Evolutionary conservation across 2,329 filamentous ascomycete genomes (phyloP).

Genomic region (Emergomyces pasteurianus): DNA sequence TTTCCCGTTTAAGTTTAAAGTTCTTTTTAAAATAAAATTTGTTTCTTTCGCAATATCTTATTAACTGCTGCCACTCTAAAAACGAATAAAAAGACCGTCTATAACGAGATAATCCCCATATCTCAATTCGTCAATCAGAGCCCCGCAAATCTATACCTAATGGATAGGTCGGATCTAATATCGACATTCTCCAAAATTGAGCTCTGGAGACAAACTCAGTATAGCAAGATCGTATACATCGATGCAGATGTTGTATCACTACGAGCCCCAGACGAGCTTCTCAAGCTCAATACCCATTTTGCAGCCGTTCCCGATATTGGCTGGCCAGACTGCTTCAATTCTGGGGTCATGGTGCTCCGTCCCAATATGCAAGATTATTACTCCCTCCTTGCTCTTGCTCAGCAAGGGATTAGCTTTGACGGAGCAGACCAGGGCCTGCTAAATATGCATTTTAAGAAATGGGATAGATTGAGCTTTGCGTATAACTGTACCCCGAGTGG

Average conservation of each 20-base stretch:
- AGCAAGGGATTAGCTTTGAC: constrained; percentile 84
- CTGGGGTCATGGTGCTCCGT: constrained; percentile 84
- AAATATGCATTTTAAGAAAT: constrained; percentile 85
- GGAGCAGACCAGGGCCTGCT: constrained; percentile 91
- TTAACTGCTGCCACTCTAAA: constrained; percentile 12
- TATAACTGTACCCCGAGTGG: constrained; percentile 97
- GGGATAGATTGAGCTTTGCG: constrained; percentile 80
- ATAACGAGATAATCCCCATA: constrained; percentile 80
- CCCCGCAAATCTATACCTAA: constrained; percentile 74
- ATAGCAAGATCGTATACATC: constrained; percentile 84
- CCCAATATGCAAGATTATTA: constrained; percentile 83
- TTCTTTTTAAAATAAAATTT: background rate
- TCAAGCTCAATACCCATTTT: constrained; percentile 51
- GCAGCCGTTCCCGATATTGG: constrained; percentile 84
- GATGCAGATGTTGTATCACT: constrained; percentile 90
- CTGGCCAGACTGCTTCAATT: constrained; percentile 97
- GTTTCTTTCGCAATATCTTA: background rate
- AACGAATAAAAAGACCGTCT: constrained; percentile 50
- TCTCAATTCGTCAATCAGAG: constrained; percentile 63
- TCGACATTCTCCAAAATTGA: constrained; percentile 95
- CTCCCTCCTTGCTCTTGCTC: constrained; percentile 70
- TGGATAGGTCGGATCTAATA: constrained; percentile 81
- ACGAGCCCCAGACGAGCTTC: constrained; percentile 84
- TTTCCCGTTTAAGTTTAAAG: constrained; percentile 3
- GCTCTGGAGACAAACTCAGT: constrained; percentile 84